Evolutionary conservation across 495 filamentous ascomycete species (phyloP), one percentile per base, ranked within the genome.

Genomic region (Stereocaulon alpinum): DNA sequence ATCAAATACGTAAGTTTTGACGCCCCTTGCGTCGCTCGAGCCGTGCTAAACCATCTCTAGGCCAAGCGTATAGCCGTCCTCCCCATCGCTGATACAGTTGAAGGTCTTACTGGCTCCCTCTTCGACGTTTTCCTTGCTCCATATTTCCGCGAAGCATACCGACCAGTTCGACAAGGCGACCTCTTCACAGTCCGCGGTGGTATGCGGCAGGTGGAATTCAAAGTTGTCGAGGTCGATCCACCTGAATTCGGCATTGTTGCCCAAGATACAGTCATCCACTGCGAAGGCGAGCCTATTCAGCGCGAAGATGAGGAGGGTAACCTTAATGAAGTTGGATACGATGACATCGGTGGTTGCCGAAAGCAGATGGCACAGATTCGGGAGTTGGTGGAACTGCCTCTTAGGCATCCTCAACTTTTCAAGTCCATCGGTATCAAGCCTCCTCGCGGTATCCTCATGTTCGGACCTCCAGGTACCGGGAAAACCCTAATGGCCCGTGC

Each of bases 391-490:
- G 93, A 98, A 80, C 78, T 98, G 67, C 93, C 93, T 55, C 81
- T 98, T 15, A 84, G 93, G 63, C 93, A 98, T 73, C 93, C 93
- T 56, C 93, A 96, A 70, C 87, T 98, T 24, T 98, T 98, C 88
- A 96, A 96, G 81, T 96, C 92, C 44, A 97, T 98, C 66, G 93
- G 93, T 85, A 96, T 98, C 77, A 98, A 98, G 82, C 94, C 93
- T 41, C 93, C 93, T 44, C 92, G 93, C 67, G 92, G 92, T 85
- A 95, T 98, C 66, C 84, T 98, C 64, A 89, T 98, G 76, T 98
- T 88, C 75, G 92, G 92, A 53, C 92, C 92, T 67, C 92, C 92
- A 1, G 92, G 92, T 87, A 98, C 92, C 61, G 92, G 92, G 86
- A 98, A 98, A 80, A 98, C 92, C 14, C 76, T 98, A 62, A 98